phyloP scores from a whole-genome alignment of 306 rosid species.

The Sphenostylis stenocarpa region DNA sequence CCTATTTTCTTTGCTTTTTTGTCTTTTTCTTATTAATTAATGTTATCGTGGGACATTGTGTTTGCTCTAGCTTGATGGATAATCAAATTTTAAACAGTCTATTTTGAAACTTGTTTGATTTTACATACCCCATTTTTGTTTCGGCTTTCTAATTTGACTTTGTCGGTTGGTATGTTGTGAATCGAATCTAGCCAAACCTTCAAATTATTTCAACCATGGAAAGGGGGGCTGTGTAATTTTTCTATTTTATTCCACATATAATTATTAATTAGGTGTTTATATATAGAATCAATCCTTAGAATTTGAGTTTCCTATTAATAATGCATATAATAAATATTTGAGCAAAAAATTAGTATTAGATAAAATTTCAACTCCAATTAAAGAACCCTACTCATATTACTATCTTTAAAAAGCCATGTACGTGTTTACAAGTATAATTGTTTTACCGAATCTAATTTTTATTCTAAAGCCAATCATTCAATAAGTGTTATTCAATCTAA shows the following conservation, averaged over 20 bases:
- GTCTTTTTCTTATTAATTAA: neutral
- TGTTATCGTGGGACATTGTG: slow-evolving; percentile 26
- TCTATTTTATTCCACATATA: neutral
- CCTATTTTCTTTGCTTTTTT: neutral
- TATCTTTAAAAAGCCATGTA: neutral
- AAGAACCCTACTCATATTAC: neutral
- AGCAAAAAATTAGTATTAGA: neutral
- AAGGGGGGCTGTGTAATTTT: neutral
- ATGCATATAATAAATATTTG: neutral
- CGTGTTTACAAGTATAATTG: neutral
- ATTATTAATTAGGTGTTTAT: neutral
- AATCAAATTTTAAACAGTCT: neutral
- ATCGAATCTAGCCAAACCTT: neutral
- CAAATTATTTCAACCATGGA: neutral
- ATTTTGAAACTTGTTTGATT: neutral
- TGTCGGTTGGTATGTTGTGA: slow-evolving; percentile 7
- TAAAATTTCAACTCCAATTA: neutral
- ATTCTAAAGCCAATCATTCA: neutral
- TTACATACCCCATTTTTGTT: neutral
- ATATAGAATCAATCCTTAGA: neutral
- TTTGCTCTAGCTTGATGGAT: neutral
- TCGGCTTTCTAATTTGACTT: neutral
- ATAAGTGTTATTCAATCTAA: too few relatives aligned
- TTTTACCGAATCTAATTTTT: neutral
- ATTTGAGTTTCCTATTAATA: neutral